Base-by-base conservation (phyloP, 2,329 filamentous ascomycete genomes). In the Microdochium paspali region DNA sequence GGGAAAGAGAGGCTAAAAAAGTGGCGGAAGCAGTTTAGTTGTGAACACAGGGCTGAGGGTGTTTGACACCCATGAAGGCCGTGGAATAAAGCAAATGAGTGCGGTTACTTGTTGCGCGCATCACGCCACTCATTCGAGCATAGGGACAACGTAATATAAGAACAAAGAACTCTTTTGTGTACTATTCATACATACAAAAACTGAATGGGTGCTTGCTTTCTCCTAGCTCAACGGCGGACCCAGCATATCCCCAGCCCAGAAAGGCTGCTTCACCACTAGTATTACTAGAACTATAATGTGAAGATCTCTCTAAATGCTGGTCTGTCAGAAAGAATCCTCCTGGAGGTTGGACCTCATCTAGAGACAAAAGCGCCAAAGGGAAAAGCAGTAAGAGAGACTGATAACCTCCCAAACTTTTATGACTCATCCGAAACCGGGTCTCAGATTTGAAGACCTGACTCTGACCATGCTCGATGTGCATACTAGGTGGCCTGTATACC, bases 101-200 rank as follows among this genome's bases (percentile, higher is more conserved):
- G 13, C 7, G 13, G 26, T 28, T 28, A 28, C 26, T 28, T 28
- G 26, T 28, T n/a, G n/a, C n/a, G n/a, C n/a, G n/a, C n/a, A n/a
- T n/a, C n/a, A n/a, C n/a, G n/a, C n/a, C n/a, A n/a, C n/a, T n/a
- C n/a, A n/a, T n/a, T n/a, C n/a, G n/a, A n/a, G n/a, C n/a, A n/a
- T n/a, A 28, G 26, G 26, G 26, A 28, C 26, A 7, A 40, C 18
- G 6, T 9, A 5, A 40, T 18, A 20, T 40, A 20, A 21, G 13
- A 40, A 21, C n/a, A 40, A 40, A 40, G 12, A 15, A 40, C 18
- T 21, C 18, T 40, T 40, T 40, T 7, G 35, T 40, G 35, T 40
- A 40, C 35, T 40, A 40, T 40, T 40, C 35, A 40, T 40, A 40
- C 35, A 40, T 40, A 40, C 35, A 40, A 40, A 20, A 40, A 7